These are phyloP conservation scores for Phycomyces nitens DNA, from an alignment of 192 early-diverging fungal genomes.

Conservation along the genomic window DNA sequence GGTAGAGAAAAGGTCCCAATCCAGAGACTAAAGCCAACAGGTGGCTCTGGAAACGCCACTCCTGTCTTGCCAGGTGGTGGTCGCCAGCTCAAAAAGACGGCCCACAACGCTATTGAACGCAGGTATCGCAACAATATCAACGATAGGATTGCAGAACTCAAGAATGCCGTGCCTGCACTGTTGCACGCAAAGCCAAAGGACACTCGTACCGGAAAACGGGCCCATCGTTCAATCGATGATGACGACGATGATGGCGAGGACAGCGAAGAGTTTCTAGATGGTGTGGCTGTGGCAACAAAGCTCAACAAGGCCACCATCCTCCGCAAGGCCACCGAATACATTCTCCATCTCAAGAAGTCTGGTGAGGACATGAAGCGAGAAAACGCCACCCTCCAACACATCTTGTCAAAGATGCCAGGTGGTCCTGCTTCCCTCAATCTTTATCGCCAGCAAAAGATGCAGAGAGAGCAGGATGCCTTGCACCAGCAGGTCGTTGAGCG, in stretches of 20 bases:
- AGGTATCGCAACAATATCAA: conserved; percentile 97
- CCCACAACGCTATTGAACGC: conserved; percentile 93
- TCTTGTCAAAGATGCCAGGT: conserved; percentile 45
- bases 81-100: conserved; percentile 77
- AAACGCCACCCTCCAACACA: conserved; percentile 38
- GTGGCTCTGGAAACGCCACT: conserved; percentile 21
- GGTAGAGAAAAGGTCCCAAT: conserved; percentile 44
- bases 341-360: conserved; percentile 52
- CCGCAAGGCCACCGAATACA: conserved; percentile 90
- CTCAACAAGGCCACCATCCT: conserved; percentile 94
- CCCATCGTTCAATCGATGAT: conserved; percentile 16
- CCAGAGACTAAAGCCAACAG: conserved; percentile 41
- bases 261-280: conserved; percentile 66
- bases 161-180: conserved; percentile 82
- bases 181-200: conserved; percentile 54
- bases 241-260: conserved; percentile 55
- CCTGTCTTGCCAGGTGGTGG: conserved; percentile 30
- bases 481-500: conserved; percentile 8
- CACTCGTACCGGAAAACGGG: conserved; percentile 35
- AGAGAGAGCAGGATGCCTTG: conserved; percentile 1
- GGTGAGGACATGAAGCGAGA: conserved; percentile 43
- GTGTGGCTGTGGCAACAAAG: conserved; percentile 79
- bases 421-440: conserved; percentile 34
- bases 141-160: conserved; percentile 86
- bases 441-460: conserved; percentile 16